Base-by-base conservation (phyloP, 2,329 filamentous ascomycete species). In the Neofusicoccum ribis region DNA sequence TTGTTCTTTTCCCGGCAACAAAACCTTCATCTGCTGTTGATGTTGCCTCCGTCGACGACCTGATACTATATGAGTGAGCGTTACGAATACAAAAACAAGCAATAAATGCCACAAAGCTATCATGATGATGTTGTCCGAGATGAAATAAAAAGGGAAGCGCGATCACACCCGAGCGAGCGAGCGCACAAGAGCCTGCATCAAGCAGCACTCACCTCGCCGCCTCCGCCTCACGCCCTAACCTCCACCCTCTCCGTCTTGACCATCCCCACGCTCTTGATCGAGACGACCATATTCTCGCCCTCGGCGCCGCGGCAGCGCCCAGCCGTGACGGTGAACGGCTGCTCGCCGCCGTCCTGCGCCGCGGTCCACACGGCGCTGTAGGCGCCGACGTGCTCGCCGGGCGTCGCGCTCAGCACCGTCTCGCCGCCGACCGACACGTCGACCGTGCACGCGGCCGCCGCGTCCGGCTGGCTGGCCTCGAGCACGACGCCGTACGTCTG, bases 381-480 rank as follows among this genome's bases (percentile, higher is more conserved):
- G 14, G 20, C 12, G 2, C 9, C 20, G 14, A 12, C 59, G 17
- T n/a, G 12, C 36, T 43, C 36, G 14, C 59, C 49, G 1, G 62
- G 62, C 62, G 14, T 8, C 1, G 27, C 62, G 3, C 15, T 34
- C 15, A 64, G 20, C n/a, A 64, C 50, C 7, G 8, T 15, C 27
- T 31, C 20, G n/a, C 9, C 39, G 34, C 39, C 50, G 5, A 64
- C 41, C 1, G 36, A n/a, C 9, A 47, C 41, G 11, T 12, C 12
- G 4, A 60, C 11, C n/a, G 12, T n/a, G 34, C 46, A 63, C 23
- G 65, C 7, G 9, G 43, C 52, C 20, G 74, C 56, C 5, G 39
- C 17, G 67, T 76, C 74, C 36, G 68, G 58, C 41, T 65, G 67
- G n/a, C 70, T 71, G 2, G 74, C 73, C 61, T 71, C 73, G 2